phyloP scores from a whole-genome alignment of 2,329 filamentous ascomycete genomes.

The Cercospora sp. region DNA sequence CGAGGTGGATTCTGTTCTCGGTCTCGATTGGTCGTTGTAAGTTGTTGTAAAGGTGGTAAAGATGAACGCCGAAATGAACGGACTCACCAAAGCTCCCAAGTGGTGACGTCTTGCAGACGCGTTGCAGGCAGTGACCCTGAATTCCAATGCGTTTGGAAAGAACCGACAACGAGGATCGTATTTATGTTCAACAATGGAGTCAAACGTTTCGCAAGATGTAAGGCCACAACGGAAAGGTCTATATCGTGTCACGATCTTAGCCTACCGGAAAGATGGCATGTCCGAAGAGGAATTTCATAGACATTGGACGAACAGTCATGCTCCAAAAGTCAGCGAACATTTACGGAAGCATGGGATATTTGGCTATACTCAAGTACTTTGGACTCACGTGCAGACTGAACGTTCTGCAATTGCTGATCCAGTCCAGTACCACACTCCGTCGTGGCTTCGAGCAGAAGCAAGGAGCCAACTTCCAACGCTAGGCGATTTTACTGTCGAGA shows the following conservation, averaged over 20 bases:
- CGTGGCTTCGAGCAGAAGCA: constrained; percentile 16
- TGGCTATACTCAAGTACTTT: constrained; percentile 21
- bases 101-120: constrained; percentile 10
- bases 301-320: constrained; percentile 24
- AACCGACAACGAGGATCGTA: neutral
- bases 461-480: constrained; percentile 10
- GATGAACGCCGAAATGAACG: neutral
- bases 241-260: constrained; percentile 20
- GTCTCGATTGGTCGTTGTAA: too few relatives aligned
- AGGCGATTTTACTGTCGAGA: constrained; percentile 15
- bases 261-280: constrained; percentile 18
- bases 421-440: constrained; percentile 15
- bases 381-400: neutral
- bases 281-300: constrained; percentile 22
- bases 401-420: neutral
- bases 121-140: neutral
- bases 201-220: neutral
- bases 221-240: constrained; percentile 9
- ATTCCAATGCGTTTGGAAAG: neutral
- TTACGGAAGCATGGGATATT: constrained; percentile 22
- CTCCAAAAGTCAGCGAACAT: constrained; percentile 20
- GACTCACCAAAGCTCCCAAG: neutral
- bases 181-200: neutral
- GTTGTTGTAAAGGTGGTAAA: too few relatives aligned
- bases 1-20: too few relatives aligned